Conservation (phyloP, 352 stramenopile species). For the Phytophthora brassicae region DNA sequence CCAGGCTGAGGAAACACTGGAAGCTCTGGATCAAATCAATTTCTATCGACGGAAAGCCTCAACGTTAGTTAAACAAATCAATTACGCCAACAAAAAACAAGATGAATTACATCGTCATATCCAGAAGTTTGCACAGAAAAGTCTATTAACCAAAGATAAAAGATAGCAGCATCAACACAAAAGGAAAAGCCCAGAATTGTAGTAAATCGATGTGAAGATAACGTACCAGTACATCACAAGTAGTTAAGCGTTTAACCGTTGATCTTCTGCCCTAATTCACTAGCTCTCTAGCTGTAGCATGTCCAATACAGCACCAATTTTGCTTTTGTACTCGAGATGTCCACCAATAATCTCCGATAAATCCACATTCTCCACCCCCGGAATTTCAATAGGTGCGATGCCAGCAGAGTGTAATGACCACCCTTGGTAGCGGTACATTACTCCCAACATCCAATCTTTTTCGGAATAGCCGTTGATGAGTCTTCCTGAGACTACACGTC, state of each 20-base stretch:
- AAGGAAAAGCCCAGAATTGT: neutral
- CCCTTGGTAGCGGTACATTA: constrained; percentile 90
- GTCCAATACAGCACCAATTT: constrained; percentile 84
- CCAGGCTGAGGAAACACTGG: constrained; percentile 56
- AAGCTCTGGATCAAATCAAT: constrained; percentile 56
- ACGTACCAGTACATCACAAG: constrained; percentile 3
- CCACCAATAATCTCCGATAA: constrained; percentile 76
- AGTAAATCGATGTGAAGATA: constrained; percentile 25
- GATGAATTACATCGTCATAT: constrained; percentile 70
- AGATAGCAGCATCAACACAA: constrained; percentile 9
- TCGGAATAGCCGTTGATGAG: constrained; percentile 91
- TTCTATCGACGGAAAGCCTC: constrained; percentile 68
- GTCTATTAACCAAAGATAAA: constrained; percentile 37
- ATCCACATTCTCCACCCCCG: constrained; percentile 83
- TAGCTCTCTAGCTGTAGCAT: constrained; percentile 67
- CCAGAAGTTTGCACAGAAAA: constrained; percentile 59
- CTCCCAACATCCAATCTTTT: constrained; percentile 89
- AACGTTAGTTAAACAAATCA: constrained; percentile 71
- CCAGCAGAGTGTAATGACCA: constrained; percentile 81
- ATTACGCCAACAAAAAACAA: constrained; percentile 57
- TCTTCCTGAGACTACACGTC: constrained; percentile 76
- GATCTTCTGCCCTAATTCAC: no score
- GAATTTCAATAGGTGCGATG: constrained; percentile 63
- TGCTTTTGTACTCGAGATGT: constrained; percentile 89
- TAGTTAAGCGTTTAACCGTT: neutral